A percentile compares a stretch with the other conserved stretches of the same genome.
phyloP scores from a whole-genome alignment of 805 yeast genomes.

The baker's yeast (Saccharomyces cerevisiae) region DNA sequence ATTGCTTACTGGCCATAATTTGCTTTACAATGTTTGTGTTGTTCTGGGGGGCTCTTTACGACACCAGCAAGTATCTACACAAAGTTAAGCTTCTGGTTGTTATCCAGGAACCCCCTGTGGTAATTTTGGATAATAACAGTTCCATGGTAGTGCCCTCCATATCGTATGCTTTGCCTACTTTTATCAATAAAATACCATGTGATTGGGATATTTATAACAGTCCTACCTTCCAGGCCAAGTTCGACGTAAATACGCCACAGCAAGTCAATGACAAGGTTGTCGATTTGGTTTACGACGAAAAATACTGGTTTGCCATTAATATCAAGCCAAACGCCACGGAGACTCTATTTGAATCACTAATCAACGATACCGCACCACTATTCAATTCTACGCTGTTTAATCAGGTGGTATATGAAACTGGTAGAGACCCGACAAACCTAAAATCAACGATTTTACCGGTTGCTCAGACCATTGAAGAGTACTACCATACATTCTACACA shows the following conservation, averaged over 20 bases:
- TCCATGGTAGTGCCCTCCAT: conserved; percentile 6
- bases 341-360: conserved; percentile 20
- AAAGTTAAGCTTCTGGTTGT: conserved; percentile 29
- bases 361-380: conserved; percentile 5
- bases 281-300: conserved; percentile 42
- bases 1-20: conserved; percentile 15
- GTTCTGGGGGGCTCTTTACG: conserved; percentile 33
- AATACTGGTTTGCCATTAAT: conserved; percentile 57
- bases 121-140: background rate
- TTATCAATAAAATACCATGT: conserved; percentile 15
- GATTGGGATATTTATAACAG: conserved; percentile 27
- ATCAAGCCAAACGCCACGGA: conserved; percentile 42
- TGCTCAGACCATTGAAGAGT: conserved; percentile 31
- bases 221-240: conserved; percentile 17
- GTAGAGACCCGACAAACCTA: conserved; percentile 51
- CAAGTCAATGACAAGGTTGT: conserved; percentile 32
- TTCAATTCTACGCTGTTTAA: conserved; percentile 25
- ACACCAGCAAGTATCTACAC: conserved; percentile 18
- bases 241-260: conserved; percentile 11
- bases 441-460: conserved; percentile 38
- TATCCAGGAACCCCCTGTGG: conserved; percentile 23
- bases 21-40: conserved; percentile 21
- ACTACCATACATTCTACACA: conserved; percentile 2
- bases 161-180: conserved; percentile 5
- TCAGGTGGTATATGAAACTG: conserved; percentile 47